Evolutionary conservation across 768 basidiomycete genomes (phyloP).

Genomic region (Mycena polygramma): DNA sequence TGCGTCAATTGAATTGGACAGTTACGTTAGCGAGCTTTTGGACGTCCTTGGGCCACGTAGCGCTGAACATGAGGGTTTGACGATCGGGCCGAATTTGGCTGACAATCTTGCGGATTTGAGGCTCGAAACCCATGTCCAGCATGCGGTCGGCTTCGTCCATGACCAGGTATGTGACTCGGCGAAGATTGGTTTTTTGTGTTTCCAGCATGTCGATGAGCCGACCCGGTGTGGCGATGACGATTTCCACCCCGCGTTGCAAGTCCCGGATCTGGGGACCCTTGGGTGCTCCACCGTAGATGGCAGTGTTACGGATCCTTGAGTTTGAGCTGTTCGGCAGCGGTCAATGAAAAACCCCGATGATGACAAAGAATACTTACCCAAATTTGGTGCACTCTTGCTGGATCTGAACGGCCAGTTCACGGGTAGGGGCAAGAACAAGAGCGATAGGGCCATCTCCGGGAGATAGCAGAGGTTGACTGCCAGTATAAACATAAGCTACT

Average conservation of each 20-base stretch:
- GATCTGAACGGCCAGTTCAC: slow-evolving; percentile 98
- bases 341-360: slow-evolving; percentile 20
- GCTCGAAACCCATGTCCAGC: slow-evolving; percentile 99
- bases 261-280: slow-evolving; percentile 99
- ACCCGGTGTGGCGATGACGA: slow-evolving; percentile 99
- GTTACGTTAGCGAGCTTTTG: slow-evolving; percentile 93
- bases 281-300: slow-evolving; percentile 98
- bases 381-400: slow-evolving; percentile 99
- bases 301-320: slow-evolving; percentile 97
- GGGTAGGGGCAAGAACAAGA: slow-evolving; percentile 95
- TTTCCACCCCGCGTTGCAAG: slow-evolving; percentile 95
- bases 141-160: slow-evolving; percentile 99
- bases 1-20: slow-evolving; percentile 5
- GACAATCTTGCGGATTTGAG: slow-evolving; percentile 98
- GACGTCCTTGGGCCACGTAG: slow-evolving; percentile 99
- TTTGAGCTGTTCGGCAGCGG: slow-evolving; percentile 66
- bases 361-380: slow-evolving; percentile 66
- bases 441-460: slow-evolving; percentile 98
- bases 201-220: slow-evolving; percentile 99
- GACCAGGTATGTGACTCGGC: slow-evolving; percentile 96
- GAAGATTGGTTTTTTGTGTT: slow-evolving; percentile 94
- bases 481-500: slow-evolving; percentile 34
- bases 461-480: slow-evolving; percentile 89
- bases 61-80: slow-evolving; percentile 99
- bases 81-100: slow-evolving; percentile 97